These are phyloP conservation scores for Cladobotryum mycophilum DNA, from an alignment of 2,329 filamentous ascomycete species.

Conservation along the genomic window DNA sequence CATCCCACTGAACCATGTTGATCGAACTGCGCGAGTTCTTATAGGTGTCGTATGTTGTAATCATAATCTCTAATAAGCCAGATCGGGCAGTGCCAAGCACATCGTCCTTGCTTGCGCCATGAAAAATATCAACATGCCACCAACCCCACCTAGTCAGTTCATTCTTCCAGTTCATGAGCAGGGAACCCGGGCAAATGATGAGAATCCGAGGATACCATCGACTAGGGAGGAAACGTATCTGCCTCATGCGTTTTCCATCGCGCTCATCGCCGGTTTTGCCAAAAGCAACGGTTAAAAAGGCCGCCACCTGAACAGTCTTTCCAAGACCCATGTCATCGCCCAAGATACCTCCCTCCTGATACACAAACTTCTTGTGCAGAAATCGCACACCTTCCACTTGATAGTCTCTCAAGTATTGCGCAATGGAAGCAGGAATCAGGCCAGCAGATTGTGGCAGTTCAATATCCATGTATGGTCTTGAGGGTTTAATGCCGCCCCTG, in stretches of 20 bases:
- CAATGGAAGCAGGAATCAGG: conserved; percentile 79
- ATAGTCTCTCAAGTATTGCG: conserved; percentile 87
- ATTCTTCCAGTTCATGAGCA: conserved; percentile 87
- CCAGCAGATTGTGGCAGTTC: conserved; percentile 69
- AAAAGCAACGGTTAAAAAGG: conserved; percentile 85
- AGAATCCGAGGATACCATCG: conserved; percentile 73
- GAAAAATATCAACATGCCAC: conserved; percentile 84
- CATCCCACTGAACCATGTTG: conserved; percentile 88
- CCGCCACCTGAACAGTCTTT: conserved; percentile 93
- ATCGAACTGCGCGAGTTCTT: conserved; percentile 65
- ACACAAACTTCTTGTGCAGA: conserved; percentile 82
- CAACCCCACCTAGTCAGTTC: conserved; percentile 89
- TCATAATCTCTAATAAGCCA: conserved; percentile 80
- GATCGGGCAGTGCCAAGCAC: conserved; percentile 65
- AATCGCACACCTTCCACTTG: conserved; percentile 82
- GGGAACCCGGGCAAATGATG: conserved; percentile 79
- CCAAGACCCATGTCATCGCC: conserved; percentile 97
- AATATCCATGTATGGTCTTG: conserved; percentile 67
- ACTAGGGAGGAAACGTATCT: conserved; percentile 59
- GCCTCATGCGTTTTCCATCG: conserved; percentile 81
- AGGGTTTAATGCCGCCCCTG: conserved; percentile 53
- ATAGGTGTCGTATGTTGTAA: conserved; percentile 92
- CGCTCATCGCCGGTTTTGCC: conserved; percentile 88
- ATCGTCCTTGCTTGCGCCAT: conserved; percentile 62
- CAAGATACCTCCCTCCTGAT: conserved; percentile 82